Percentiles rank a stretch among this genome's conserved stretches.
Conservation (phyloP, 805 yeast genomes). For the Metschnikowia similis region DNA sequence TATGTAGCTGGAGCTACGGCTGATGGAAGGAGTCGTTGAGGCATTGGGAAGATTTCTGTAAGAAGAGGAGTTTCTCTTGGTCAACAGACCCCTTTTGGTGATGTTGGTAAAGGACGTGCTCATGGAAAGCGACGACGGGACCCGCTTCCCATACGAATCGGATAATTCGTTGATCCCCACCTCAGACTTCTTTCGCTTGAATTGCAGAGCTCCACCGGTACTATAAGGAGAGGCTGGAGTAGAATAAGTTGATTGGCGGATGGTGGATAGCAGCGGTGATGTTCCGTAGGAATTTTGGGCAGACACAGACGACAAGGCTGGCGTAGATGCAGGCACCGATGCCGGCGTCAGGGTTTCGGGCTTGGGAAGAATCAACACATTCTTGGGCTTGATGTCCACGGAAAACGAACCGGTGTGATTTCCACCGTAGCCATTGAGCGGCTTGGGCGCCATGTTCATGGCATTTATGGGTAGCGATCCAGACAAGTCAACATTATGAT, state of each 20-base stretch:
- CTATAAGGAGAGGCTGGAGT: conserved; percentile 17
- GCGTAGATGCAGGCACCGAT: conserved; percentile 2
- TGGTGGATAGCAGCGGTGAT: not conserved
- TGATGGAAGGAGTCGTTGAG: not conserved
- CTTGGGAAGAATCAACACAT: conserved; percentile 39
- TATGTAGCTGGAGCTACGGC: conserved; percentile 4
- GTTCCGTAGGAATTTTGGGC: conserved; percentile 1
- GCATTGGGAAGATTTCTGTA: not conserved
- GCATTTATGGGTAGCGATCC: conserved; percentile 9
- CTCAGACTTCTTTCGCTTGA: conserved; percentile 42
- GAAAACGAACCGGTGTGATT: conserved; percentile 7
- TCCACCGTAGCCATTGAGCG: conserved; percentile 8
- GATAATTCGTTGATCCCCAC: conserved; percentile 21
- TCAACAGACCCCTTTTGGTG: conserved; percentile 13
- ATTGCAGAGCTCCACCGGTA: conserved; percentile 24
- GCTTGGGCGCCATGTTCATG: conserved; percentile 4
- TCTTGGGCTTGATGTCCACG: conserved; percentile 26
- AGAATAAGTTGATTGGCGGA: conserved; percentile 5
- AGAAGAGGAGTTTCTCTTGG: conserved; percentile 8
- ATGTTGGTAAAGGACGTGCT: conserved; percentile 10
- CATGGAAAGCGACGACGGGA: conserved; percentile 15
- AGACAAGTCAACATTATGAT: conserved; percentile 3
- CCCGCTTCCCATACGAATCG: conserved; percentile 21
- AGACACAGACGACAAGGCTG: not conserved
- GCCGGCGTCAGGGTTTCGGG: conserved; percentile 17